Evolutionary conservation across 129 eudicot species (phyloP), one percentile per base, ranked within the genome.

Genomic region (Saussurea involucrata): DNA sequence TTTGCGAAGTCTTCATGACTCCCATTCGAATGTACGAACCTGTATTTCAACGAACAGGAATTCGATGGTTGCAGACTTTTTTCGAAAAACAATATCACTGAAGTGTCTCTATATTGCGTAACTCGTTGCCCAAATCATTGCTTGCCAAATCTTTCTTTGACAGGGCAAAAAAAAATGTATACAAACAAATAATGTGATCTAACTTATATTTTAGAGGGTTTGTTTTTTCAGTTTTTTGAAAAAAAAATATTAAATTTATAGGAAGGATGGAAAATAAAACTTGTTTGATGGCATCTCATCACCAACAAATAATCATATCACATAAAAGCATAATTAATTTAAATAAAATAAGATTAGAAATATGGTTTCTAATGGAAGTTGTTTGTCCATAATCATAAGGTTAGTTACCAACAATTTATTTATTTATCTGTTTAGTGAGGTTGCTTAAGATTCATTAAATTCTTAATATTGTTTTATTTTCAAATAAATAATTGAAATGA

Each of bases 351-450:
- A 40, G 18, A 15, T 6, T 1, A 37, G 9, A 66, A 53, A 34
- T 46, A 73, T 24, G 80, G 66, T 66, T 67, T 80, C 49, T 68
- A 81, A 69, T 76, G 74, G 80, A 58, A 60, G 80, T 34, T 81
- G 72, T 36, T 27, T 81, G 76, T 74, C 84, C 44, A 68, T 74
- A 58, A 81, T 74, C 69, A 58, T 74, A 32, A 81, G 46, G 80
- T 22, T 22, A 75, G 31, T 71, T 74, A 61, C 66, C 76, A 58
- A 57, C 68, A 74, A 1, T 57, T 68, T 34, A 75, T 74, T 36
- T 57, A 68, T 74, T 60, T 69, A 74, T 81, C 2, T 36, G 9
- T 40, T 10, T 60, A 74, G 65, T 57, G 68, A 80, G 27, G 49
- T 80, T 53, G 69, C 72, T 80, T 72, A 78, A 70, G 31, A 70